Evolutionary conservation across 208 protist species (phyloP).

Genomic region (Naegleria fowleri): DNA sequence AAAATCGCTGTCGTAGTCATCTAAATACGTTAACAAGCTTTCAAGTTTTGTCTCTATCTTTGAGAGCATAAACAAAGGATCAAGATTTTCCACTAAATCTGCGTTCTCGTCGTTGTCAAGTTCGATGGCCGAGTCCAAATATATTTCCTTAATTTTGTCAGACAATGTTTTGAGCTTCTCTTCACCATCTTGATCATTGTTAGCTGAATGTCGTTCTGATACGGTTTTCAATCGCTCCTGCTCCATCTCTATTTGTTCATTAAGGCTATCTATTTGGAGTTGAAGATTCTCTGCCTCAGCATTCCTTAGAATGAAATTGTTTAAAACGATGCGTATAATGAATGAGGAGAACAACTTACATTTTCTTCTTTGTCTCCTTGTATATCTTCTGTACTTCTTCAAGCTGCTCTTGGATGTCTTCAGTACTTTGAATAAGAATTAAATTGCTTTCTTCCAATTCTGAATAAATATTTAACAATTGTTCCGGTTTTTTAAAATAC

Average conservation of each 20-base stretch:
- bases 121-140: neutral
- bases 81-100: neutral
- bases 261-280: slow-evolving; percentile 69
- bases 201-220: slow-evolving; percentile 49
- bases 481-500: slow-evolving; percentile 78
- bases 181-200: neutral
- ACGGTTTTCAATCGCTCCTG: slow-evolving; percentile 64
- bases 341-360: slow-evolving; percentile 38
- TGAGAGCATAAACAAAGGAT: slow-evolving; percentile 74
- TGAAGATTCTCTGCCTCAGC: slow-evolving; percentile 67
- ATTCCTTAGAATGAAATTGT: slow-evolving; percentile 31
- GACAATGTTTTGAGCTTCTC: slow-evolving; percentile 33
- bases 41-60: slow-evolving; percentile 82
- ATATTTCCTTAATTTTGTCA: slow-evolving; percentile 34
- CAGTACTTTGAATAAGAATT: slow-evolving; percentile 86
- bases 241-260: slow-evolving; percentile 63
- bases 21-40: slow-evolving; percentile 48
- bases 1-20: slow-evolving; percentile 52
- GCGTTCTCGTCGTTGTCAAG: neutral
- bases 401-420: slow-evolving; percentile 79
- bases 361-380: slow-evolving; percentile 68
- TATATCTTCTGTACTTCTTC: slow-evolving; percentile 77
- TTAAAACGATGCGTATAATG: neutral
- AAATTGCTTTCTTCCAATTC: slow-evolving; percentile 90
- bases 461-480: slow-evolving; percentile 86